Percentiles rank a stretch among this genome's conserved stretches.
These are phyloP conservation scores for Suillus americanus DNA, from an alignment of 768 basidiomycete species.

Conservation along the genomic window DNA sequence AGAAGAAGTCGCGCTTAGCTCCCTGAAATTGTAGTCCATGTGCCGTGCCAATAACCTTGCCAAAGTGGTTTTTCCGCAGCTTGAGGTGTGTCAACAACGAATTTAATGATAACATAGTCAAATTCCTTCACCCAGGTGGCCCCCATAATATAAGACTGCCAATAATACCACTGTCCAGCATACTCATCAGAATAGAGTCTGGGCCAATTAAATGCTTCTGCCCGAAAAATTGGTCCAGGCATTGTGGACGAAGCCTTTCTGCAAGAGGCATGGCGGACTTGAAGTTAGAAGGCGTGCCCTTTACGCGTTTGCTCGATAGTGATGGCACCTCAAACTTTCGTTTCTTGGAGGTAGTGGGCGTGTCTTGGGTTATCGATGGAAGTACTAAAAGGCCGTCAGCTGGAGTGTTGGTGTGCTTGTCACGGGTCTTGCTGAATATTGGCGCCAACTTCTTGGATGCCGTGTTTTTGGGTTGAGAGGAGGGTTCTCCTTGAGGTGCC, in stretches of 20 bases:
- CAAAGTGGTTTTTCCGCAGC: slow-evolving; percentile 75
- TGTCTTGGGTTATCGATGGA: background rate
- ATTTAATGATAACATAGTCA: background rate
- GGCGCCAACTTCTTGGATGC: slow-evolving; percentile 36
- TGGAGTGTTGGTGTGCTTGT: slow-evolving; percentile 13
- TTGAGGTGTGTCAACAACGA: slow-evolving; percentile 19
- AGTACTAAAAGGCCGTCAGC: slow-evolving; percentile 5
- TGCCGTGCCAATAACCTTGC: slow-evolving; percentile 67
- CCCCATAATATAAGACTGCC: slow-evolving; percentile 76
- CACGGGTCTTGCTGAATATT: slow-evolving; percentile 36
- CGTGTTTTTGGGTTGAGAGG: slow-evolving; percentile 16
- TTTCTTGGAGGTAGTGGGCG: slow-evolving; percentile 28
- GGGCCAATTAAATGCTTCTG: slow-evolving; percentile 62
- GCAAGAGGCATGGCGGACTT: slow-evolving; percentile 57
- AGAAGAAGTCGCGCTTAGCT: slow-evolving; percentile 72
- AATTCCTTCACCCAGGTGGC: slow-evolving; percentile 56
- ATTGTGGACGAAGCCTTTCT: slow-evolving; percentile 67
- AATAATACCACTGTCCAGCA: slow-evolving; percentile 48
- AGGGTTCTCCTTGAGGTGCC: slow-evolving; percentile 9
- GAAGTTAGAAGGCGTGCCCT: slow-evolving; percentile 22
- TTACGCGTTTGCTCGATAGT: slow-evolving; percentile 19
- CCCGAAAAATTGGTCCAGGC: slow-evolving; percentile 68
- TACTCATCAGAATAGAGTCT: slow-evolving; percentile 53
- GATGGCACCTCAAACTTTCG: slow-evolving; percentile 23
- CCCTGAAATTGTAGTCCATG: slow-evolving; percentile 64